Base-by-base conservation (phyloP, 306 rosid genomes). In the Sicyos edulis region DNA sequence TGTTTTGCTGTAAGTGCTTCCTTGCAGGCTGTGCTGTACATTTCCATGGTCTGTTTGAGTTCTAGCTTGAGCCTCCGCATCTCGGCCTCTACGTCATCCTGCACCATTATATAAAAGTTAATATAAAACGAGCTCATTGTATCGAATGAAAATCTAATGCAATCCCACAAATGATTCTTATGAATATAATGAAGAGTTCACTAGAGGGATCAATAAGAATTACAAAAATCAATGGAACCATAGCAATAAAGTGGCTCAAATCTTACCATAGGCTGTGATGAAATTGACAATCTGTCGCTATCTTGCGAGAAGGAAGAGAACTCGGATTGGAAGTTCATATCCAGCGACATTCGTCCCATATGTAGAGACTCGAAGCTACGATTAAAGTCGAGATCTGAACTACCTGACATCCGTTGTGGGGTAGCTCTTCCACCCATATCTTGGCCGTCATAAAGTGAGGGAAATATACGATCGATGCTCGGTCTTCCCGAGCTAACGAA, bases 1-100 rank as follows among this genome's bases (percentile, higher is more conserved):
- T 88, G 88, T 54, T 90, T 87, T 52, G 98, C 98, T 15, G 90
- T 76, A 24, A 90, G 88, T 72, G 98, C 98, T 88, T 92, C 98
- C 82, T 83, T 92, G 79, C 98, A 88, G 17, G 96, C 98, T 1
- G 90, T 90, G 47, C 91, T 92, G 57, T 92, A 92, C 98, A 92
- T 90, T 81, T 88, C 96, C 88, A 92, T 90, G 68, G 98, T 92
- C 72, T 92, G 98, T 87, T 90, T 92, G 19, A 92, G 96, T 84
- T 92, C 98, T 69, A 90, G 82, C 88, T 83, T 92, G 54, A 92
- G 80, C 85, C 93, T 88, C 70, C 90, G 87, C 96, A 92, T 92
- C 82, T 92, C 96, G 64, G 89, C 86, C 70, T 92, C 98, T 73
- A 87, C 84, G 0, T 92, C 98, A 54, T 92, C 98, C 98, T 92